Base-by-base conservation (phyloP, 1,284 basidiomycete species). In the Anthracocystis walkeri region DNA sequence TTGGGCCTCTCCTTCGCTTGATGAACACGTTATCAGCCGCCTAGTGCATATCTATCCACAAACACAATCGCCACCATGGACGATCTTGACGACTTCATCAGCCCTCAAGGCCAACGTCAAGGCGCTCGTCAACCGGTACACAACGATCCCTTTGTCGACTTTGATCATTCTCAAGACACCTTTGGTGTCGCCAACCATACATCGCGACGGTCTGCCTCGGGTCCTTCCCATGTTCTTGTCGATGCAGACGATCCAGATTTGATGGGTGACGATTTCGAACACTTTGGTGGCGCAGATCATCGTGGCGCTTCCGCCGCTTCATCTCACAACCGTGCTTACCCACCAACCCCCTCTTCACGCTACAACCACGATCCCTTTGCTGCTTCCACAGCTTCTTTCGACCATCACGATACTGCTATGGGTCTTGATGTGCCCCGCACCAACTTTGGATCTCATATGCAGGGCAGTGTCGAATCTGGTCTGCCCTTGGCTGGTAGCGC, bases 171-270 rank as follows among this genome's bases (percentile, higher is more conserved):
- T 12, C 54, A 63, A 20, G 75, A 79, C n/a, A 52, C 65, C 18
- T 59, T 75, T 14, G 72, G 62, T 42, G 48, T 65, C 25, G 3
- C 35, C 35, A 38, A 42, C 23, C 54, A 49, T 27, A 31, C 18
- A 23, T 23, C 46, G 5, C 41, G 18, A 38, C 29, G 40, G 11
- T 45, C 60, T 23, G 58, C 61, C 20, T 55, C 52, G 0, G 66
- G 63, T 16, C 73, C 75, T 7, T 69, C 75, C 7, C 83, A 84
- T 52, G 80, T 84, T 1, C 75, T 84, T 16, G 76, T 81, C 44
- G 81, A 81, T 51, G 75, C 79, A 2, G 78, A 81, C 29, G 82
- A 84, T 33, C 64, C 78, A 0, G 83, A 84, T 57, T 65, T 84
- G 31, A 73, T 84, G 49, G 82, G 79, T 33, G 82, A 74, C 35